Base-by-base conservation (phyloP, 768 basidiomycete genomes). In the Leccinum truebloodii region DNA sequence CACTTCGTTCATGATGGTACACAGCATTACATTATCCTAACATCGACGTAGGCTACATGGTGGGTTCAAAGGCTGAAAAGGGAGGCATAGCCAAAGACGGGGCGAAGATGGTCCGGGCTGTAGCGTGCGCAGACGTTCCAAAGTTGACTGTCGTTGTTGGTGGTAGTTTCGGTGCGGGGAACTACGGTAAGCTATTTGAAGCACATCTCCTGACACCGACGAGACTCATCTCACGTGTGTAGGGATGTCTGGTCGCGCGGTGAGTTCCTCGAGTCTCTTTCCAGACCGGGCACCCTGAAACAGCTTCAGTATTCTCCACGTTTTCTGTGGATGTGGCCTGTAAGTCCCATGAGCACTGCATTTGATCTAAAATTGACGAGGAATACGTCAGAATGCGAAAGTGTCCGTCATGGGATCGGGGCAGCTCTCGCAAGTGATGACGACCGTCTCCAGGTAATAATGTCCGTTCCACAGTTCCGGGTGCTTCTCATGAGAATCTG, bases 281-380 rank as follows among this genome's bases (percentile, higher is more conserved):
- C 22, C 24, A 41, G 16, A 51, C 24, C n/a, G 22, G 37, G 8
- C 57, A 39, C 46, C 62, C 62, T 65, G 37, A 55, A 54, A 52
- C 51, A 37, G 12, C 44, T 53, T 8, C 54, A 95, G 87, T 98
- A 96, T 75, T 94, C 92, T 5, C 95, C 95, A 18, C 83, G 94
- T 61, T 97, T 98, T 82, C 75, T 98, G 55, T 98, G 93, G 92
- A 95, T 95, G 93, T 98, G 95, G 95, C 95, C 95, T 59, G 91
- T 92, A 75, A 68, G 89, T 77, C 37, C 50, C 62, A 24, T 53
- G 18, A 37, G 54, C 37, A 2, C 50, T 39, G 12, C 48, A 57
- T 59, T 54, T 54, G 61, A 35, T 44, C 57, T 22, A 61, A 59
- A 28, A 32, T 60, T 60, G 55, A 63, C 49, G 46, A 46, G 54